Base-by-base conservation (phyloP, 805 yeast genomes). In the Pichia scutulata region DNA sequence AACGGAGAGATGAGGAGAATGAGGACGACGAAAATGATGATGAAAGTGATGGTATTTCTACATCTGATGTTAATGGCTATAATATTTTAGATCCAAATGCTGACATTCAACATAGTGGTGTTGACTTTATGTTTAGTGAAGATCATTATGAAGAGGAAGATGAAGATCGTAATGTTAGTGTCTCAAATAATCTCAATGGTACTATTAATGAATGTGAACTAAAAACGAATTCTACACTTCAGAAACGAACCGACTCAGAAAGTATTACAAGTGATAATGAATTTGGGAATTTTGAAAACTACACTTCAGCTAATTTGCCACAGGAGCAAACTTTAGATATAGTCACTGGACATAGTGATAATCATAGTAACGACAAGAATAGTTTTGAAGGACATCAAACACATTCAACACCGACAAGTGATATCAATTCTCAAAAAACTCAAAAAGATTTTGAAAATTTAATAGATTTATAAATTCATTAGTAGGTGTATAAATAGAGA, bases 391-490 rank as follows among this genome's bases (percentile, higher is more conserved):
- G 43, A 14, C 26, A 37, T 19, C 39, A 26, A 36, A 22, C 26
- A 12, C 12, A n/a, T 13, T 18, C 13, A 19, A 12, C 21, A 7
- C 39, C 42, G 16, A 12, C 19, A 37, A 8, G 7, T 8, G 12
- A 9, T 9, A 22, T 4, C 9, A 28, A 7, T 28, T 23, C 30
- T 8, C 14, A 13, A n/a, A 4, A 18, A 25, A 23, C 16, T 7
- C 22, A 21, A 4, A n/a, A 16, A 7, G 19, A 26, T 22, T 16
- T 19, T 25, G 43, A 7, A 14, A 49, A 49, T 25, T 41, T 49
- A 16, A 49, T 49, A n/a, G 51, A 49, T 49, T 43, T 49, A 33
- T 49, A 45, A 21, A 12, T 30, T 16, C 7, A n/a, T n/a, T 33
- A 33, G 8, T 33, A 33, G 19, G 16, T 33, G 37, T 33, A 33